Evolutionary conservation across 768 basidiomycete genomes (phyloP).

Genomic region (Lepiota subincarnata): DNA sequence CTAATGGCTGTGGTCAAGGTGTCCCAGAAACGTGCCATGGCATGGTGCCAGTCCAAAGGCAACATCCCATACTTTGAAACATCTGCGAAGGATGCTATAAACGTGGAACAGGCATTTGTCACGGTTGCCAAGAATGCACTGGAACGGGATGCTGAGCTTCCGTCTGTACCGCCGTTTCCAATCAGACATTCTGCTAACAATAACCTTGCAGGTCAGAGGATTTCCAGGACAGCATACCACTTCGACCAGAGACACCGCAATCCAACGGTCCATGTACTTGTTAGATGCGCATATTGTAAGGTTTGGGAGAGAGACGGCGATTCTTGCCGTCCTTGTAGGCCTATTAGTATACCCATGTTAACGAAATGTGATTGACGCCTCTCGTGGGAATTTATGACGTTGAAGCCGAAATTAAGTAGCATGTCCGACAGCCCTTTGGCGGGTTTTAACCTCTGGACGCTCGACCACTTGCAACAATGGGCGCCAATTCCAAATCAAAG

Average conservation of each 20-base stretch:
- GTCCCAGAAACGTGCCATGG: slow-evolving; percentile 99
- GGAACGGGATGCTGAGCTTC: slow-evolving; percentile 84
- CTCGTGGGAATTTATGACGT: background rate
- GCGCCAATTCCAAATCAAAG: slow-evolving; percentile 14
- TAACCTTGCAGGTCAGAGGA: slow-evolving; percentile 4
- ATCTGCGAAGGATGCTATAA: slow-evolving; percentile 99
- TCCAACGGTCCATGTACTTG: slow-evolving; percentile 3
- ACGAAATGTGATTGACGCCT: too few species aligned
- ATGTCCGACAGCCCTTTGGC: too few species aligned
- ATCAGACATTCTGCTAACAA: background rate
- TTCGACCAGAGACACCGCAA: slow-evolving; percentile 10
- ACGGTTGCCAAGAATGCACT: slow-evolving; percentile 98
- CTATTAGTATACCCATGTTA: background rate
- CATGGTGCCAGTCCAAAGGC: slow-evolving; percentile 99
- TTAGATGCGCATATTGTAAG: background rate
- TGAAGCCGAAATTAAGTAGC: slow-evolving; percentile 6
- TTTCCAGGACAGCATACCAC: slow-evolving; percentile 8
- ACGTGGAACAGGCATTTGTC: slow-evolving; percentile 99
- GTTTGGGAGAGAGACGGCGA: too few species aligned
- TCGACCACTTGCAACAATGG: background rate
- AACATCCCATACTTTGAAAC: slow-evolving; percentile 99
- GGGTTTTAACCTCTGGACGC: background rate
- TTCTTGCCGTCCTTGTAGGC: too few species aligned
- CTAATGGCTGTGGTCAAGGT: slow-evolving; percentile 50
- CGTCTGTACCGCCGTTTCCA: background rate